Conservation (phyloP, 192 early-diverging fungal genomes). For the Piromyces finnis region DNA sequence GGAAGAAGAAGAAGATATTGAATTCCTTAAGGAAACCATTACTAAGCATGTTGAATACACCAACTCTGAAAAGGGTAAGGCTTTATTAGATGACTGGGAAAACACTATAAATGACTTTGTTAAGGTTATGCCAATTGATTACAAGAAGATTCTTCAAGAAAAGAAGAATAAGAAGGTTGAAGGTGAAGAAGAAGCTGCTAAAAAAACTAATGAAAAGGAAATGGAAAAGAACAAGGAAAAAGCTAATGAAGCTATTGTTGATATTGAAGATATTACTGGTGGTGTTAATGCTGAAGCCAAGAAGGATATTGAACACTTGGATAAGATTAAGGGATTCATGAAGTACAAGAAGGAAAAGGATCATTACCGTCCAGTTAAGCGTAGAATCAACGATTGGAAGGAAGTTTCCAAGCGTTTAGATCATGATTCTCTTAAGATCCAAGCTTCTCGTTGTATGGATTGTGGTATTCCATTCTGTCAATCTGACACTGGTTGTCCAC, state of each 20-base stretch:
- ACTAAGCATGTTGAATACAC: conserved; percentile 68
- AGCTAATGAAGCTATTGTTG: conserved; percentile 11
- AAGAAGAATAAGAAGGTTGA: conserved; percentile 26
- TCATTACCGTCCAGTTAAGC: conserved; percentile 63
- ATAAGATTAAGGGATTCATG: conserved; percentile 90
- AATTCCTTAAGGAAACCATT: conserved; percentile 54
- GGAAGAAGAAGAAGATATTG: conserved; percentile 53
- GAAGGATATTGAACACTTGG: conserved; percentile 50
- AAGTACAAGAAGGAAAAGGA: conserved; percentile 82
- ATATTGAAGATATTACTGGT: conserved; percentile 76
- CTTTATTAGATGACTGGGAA: conserved; percentile 50
- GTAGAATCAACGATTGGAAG: conserved; percentile 76
- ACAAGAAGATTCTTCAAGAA: conserved; percentile 57
- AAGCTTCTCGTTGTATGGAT: conserved; percentile 95
- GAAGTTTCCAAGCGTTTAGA: conserved; percentile 86
- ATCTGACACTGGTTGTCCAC: conserved; percentile 89
- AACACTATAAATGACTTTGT: conserved; percentile 60
- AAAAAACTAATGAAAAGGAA: conserved; percentile 18
- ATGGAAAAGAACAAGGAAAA: conserved; percentile 9
- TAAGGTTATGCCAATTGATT: conserved; percentile 89
- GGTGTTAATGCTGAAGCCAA: conserved; percentile 53
- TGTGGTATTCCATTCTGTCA: conserved; percentile 98
- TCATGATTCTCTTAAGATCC: conserved; percentile 61
- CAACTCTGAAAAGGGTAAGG: conserved; percentile 55
- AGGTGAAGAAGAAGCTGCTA: conserved; percentile 9